Evolutionary conservation across 495 filamentous ascomycete genomes (phyloP).

Genomic region (Aspergillus funiculosus): DNA sequence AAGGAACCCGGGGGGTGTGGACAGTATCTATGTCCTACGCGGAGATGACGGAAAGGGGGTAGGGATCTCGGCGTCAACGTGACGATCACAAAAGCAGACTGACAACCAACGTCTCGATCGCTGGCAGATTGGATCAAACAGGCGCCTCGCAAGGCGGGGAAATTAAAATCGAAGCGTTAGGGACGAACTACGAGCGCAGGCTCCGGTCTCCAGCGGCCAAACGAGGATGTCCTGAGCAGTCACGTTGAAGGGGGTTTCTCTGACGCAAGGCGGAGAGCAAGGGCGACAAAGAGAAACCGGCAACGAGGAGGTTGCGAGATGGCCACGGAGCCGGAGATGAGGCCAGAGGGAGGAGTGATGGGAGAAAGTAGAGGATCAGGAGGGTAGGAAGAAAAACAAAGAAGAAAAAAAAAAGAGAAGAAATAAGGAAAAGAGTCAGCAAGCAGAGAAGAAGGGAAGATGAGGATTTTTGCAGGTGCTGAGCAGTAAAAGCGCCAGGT

Average conservation of each 20-base stretch:
- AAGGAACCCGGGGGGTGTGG: background rate
- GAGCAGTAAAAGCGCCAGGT: slow-evolving; percentile 15
- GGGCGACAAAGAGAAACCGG: slow-evolving; percentile 21
- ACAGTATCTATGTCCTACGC: slow-evolving; percentile 8
- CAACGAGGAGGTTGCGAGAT: slow-evolving; percentile 21
- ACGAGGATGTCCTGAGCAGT: slow-evolving; percentile 24
- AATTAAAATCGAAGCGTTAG: slow-evolving; percentile 8
- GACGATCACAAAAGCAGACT: slow-evolving; percentile 6
- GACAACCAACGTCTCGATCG: slow-evolving; percentile 12
- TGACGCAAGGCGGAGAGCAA: slow-evolving; percentile 31
- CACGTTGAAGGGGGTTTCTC: slow-evolving; percentile 26
- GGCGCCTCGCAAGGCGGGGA: slow-evolving; percentile 10
- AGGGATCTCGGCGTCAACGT: slow-evolving; percentile 18
- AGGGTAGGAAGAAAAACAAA: slow-evolving; percentile 16
- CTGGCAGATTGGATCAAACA: slow-evolving; percentile 13
- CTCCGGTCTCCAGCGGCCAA: slow-evolving; percentile 28
- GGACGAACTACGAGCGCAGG: slow-evolving; percentile 12
- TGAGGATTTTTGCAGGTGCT: slow-evolving; percentile 24
- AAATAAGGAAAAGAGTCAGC: slow-evolving; percentile 11
- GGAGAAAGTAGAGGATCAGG: too few relatives aligned
- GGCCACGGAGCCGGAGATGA: slow-evolving; percentile 25
- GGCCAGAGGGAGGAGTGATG: slow-evolving; percentile 7
- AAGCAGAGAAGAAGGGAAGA: slow-evolving; percentile 9
- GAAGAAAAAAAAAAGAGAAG: slow-evolving; percentile 15
- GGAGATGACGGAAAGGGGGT: slow-evolving; percentile 18